Evolutionary conservation across 2,329 filamentous ascomycete genomes (phyloP).

Genomic region (Diplodia seriata): DNA sequence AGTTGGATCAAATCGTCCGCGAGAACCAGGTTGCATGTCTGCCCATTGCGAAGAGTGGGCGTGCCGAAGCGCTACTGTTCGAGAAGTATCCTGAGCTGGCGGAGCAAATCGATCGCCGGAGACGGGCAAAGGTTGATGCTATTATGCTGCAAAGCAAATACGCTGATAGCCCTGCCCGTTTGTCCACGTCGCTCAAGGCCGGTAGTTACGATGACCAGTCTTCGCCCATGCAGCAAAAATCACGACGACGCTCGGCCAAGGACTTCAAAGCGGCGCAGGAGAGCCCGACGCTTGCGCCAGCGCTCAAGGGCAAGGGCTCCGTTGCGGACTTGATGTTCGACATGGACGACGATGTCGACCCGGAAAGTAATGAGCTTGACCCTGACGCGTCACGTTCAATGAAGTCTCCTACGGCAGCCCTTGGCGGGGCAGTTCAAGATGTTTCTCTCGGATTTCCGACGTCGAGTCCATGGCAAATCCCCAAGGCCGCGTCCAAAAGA

Average conservation of each 20-base stretch:
- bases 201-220: slow-evolving; percentile 69
- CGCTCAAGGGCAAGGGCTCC: slow-evolving; percentile 71
- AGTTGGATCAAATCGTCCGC: slow-evolving; percentile 80
- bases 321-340: slow-evolving; percentile 84
- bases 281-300: slow-evolving; percentile 70
- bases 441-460: not conserved
- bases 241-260: slow-evolving; percentile 43
- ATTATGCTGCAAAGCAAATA: slow-evolving; percentile 71
- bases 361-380: slow-evolving; percentile 15
- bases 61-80: slow-evolving; percentile 70
- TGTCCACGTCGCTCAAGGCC: slow-evolving; percentile 66
- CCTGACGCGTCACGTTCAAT: not conserved
- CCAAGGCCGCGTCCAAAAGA: not conserved
- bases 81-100: slow-evolving; percentile 69
- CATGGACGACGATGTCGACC: slow-evolving; percentile 80
- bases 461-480: slow-evolving; percentile 19
- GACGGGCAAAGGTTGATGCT: slow-evolving; percentile 73
- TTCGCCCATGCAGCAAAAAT: slow-evolving; percentile 29
- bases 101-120: slow-evolving; percentile 71
- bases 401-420: slow-evolving; percentile 7
- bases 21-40: slow-evolving; percentile 81
- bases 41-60: slow-evolving; percentile 78
- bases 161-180: slow-evolving; percentile 70
- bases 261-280: slow-evolving; percentile 58
- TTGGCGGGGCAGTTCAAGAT: slow-evolving; percentile 18